Evolutionary conservation across 768 basidiomycete genomes (phyloP).

Genomic region (Leccinum subgranulosum): DNA sequence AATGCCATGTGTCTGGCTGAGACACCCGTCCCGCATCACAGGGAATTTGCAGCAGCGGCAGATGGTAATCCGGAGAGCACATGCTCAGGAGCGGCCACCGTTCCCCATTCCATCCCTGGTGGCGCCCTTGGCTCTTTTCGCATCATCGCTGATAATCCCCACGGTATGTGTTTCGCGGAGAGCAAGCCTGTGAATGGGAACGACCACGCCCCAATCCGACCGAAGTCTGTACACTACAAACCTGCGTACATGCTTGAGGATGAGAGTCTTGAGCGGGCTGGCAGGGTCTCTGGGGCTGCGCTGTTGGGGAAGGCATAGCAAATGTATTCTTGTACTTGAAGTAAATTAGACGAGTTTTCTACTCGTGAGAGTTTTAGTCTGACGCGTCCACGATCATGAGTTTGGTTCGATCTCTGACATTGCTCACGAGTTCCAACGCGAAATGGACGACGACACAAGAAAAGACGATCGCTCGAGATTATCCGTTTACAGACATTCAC

Average conservation of each 20-base stretch:
- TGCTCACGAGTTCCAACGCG: conserved; percentile 24
- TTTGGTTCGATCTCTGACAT: conserved; percentile 15
- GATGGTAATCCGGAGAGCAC: conserved; percentile 9
- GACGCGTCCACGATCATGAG: conserved; percentile 12
- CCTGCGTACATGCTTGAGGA: conserved; percentile 84
- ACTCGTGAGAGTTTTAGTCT: neutral
- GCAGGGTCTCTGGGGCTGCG: conserved; percentile 41
- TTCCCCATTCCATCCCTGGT: neutral
- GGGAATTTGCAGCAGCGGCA: neutral
- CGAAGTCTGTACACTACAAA: conserved; percentile 42
- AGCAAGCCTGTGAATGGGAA: conserved; percentile 1
- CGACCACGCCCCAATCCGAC: neutral
- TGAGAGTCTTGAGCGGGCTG: conserved; percentile 69
- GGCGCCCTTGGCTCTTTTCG: conserved; percentile 9
- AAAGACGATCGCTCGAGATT: conserved; percentile 52
- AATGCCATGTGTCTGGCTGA: conserved; percentile 16
- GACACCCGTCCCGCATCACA: neutral
- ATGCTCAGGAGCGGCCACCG: conserved; percentile 1
- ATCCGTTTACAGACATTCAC: conserved; percentile 45
- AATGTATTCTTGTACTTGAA: neutral
- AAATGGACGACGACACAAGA: conserved; percentile 62
- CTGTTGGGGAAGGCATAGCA: conserved; percentile 8
- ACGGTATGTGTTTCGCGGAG: conserved; percentile 16
- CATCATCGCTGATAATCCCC: conserved; percentile 23
- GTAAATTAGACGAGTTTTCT: neutral